Base-by-base conservation (phyloP, 2,329 filamentous ascomycete genomes). In the Colletotrichum incanum region DNA sequence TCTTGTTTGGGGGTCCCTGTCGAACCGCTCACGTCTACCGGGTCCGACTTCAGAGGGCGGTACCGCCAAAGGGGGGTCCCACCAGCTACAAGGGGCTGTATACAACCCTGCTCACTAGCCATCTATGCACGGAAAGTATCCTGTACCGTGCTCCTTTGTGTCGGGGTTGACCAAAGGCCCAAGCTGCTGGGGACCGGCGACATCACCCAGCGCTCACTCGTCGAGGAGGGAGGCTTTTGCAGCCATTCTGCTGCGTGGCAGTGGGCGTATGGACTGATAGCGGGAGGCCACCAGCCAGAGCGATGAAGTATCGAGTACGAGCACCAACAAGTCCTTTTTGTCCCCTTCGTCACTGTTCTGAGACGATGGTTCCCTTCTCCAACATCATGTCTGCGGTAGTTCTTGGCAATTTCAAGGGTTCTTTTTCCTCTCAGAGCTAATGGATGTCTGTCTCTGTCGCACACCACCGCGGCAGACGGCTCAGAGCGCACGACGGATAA, bases 401-500 rank as follows among this genome's bases (percentile, higher is more conserved):
- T 34, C 37, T 23, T 41, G 47, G 23, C 14, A 14, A 41, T 28
- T 14, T 37, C 6, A 28, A 34, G 18, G 23, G 9, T 64, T 63
- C 61, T 26, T 64, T 54, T 52, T 43, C 37, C n/a, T 23, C 49
- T 4, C n/a, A 26, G 43, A 39, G 45, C 59, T 50, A 49, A 50
- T 62, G 59, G 26, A 8, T 39, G 31, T 39, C 59, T 50, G 65
- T 68, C 52, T 69, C 69, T 59, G 65, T 72, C 56, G 34, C 43
- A 71, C 68, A 71, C 68, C 64, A 67, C 55, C 55, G 56, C 64
- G 64, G 50, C 63, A 67, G 63, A 62, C 50, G 68, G 68, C 45
- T 23, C 41, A 56, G 68, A 67, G 65, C 39, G 52, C 45, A 68
- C 43, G 37, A 47, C 69, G 52, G 69, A 59, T 72, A 47, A 52